These are phyloP conservation scores for Gastrodia elata DNA, from an alignment of 106 monocot genomes.

Conservation along the genomic window DNA sequence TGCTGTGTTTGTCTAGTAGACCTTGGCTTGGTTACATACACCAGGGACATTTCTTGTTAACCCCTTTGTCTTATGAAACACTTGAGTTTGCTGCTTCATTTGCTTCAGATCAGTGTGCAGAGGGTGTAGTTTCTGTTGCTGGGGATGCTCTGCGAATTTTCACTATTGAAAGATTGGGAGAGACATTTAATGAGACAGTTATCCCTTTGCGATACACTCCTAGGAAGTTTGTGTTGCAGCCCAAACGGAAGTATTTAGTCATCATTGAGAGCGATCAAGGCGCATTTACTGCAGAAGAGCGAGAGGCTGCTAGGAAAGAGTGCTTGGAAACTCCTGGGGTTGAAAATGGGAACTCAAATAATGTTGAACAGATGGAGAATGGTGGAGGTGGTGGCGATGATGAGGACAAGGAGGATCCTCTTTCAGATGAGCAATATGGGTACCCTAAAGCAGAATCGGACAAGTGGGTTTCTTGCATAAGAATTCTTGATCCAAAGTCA, in stretches of 20 bases:
- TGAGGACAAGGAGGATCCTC: conserved; percentile 63
- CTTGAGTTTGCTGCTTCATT: conserved; percentile 93
- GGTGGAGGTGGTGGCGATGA: conserved; percentile 43
- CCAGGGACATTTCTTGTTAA: conserved; percentile 88
- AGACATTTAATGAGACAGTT: conserved; percentile 88
- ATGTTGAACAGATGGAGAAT: conserved; percentile 51
- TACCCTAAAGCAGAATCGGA: conserved; percentile 89
- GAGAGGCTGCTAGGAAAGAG: conserved; percentile 81
- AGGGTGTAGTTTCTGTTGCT: conserved; percentile 96
- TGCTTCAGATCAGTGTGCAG: conserved; percentile 97
- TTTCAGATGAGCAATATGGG: conserved; percentile 92
- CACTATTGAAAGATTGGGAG: conserved; percentile 87
- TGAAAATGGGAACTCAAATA: conserved; percentile 76
- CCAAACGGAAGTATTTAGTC: conserved; percentile 61
- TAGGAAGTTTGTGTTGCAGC: conserved; percentile 75
- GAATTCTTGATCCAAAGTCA: conserved; percentile 78
- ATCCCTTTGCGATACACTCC: conserved; percentile 88
- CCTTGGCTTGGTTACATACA: conserved; percentile 98
- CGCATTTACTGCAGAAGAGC: conserved; percentile 89
- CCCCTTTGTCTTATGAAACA: conserved; percentile 84
- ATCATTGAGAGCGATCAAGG: conserved; percentile 95
- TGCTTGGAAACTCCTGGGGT: conserved; percentile 59
- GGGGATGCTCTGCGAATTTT: conserved; percentile 84
- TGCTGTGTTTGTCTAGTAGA: conserved; percentile 94
- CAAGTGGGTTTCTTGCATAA: conserved; percentile 93